A percentile compares a stretch with the other conserved stretches of the same genome.
Evolutionary conservation across 2,329 filamentous ascomycete species (phyloP).

Genomic region (Microcyclosporella mali): DNA sequence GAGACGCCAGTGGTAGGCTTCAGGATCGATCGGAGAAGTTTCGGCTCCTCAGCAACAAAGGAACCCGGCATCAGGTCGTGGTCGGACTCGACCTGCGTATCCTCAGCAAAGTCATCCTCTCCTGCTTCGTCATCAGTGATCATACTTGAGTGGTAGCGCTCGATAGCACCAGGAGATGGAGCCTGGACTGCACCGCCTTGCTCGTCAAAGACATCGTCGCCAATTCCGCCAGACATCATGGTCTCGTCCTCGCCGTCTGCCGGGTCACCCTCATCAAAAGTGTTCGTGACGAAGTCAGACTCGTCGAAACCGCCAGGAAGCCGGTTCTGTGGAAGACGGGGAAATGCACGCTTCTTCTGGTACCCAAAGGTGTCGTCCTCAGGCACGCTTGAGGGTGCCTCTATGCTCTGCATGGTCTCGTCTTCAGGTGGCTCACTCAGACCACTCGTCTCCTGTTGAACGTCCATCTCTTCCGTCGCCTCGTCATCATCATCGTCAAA

Average conservation of each 20-base stretch:
- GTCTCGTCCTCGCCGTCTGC: conserved; percentile 39
- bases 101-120: conserved; percentile 49
- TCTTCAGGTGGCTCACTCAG: conserved; percentile 33
- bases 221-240: conserved; percentile 25
- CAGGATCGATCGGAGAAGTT: conserved; percentile 48
- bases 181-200: conserved; percentile 27
- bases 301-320: conserved; percentile 79
- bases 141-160: conserved; percentile 28
- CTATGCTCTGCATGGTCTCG: conserved; percentile 25
- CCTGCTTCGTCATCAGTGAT: conserved; percentile 39
- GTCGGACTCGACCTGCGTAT: conserved; percentile 41
- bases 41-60: conserved; percentile 65
- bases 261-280: conserved; percentile 45
- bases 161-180: conserved; percentile 23
- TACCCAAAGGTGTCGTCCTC: conserved; percentile 49
- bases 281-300: conserved; percentile 32
- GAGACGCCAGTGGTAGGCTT: conserved; percentile 35
- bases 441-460: conserved; percentile 50
- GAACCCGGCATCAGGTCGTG: conserved; percentile 72
- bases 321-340: background rate
- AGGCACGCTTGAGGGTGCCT: conserved; percentile 13
- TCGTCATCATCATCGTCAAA: conserved; percentile 65
- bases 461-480: conserved; percentile 53
- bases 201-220: conserved; percentile 18
- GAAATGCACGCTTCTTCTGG: conserved; percentile 43